Base-by-base conservation (phyloP, 768 basidiomycete genomes). In the Suillus ampliporus region DNA sequence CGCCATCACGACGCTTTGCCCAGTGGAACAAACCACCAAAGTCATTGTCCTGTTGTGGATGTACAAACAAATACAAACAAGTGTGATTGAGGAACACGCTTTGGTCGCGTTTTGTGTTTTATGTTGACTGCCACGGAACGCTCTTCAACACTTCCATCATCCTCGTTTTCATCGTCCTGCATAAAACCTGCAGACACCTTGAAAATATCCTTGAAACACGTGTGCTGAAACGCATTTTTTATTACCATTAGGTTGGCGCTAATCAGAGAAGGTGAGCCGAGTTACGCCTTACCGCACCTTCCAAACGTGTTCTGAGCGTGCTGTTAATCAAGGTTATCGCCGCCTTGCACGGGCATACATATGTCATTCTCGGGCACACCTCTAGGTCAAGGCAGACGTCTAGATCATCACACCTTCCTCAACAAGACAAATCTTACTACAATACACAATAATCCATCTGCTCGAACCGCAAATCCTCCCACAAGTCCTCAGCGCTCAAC, bases 291-390 rank as follows among this genome's bases (percentile, higher is more conserved):
- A 50, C 58, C 59, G 8, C 64, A 50, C 62, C 53, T 13, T 43
- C 17, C n/a, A 64, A 66, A 67, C 66, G 66, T 67, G 66, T 51
- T 44, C 38, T 38, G 50, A 54, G 61, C 64, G 61, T 64, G 64
- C 63, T 56, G 51, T 50, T 43, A 37, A 34, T 40, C 46, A 48
- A 38, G 47, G 57, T 51, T 47, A 44, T 40, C 34, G 38, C 51
- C 63, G 61, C 61, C 64, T 65, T 69, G 73, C 83, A 82, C 83
- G 28, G 50, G 50, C 50, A 31, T 51, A 51, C 50, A 51, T 51
- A 94, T 94, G 91, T 92, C 91, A 78, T 94, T 94, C 87, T 84
- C 89, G 74, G 84, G 87, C 76, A 92, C 91, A 75, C 90, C 91
- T 61, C 78, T 92, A 68, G 89, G 88, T 79, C 89, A 91, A 87